These are phyloP conservation scores for Sedum album DNA, from an alignment of 164 flowering plant species.

Conservation along the genomic window DNA sequence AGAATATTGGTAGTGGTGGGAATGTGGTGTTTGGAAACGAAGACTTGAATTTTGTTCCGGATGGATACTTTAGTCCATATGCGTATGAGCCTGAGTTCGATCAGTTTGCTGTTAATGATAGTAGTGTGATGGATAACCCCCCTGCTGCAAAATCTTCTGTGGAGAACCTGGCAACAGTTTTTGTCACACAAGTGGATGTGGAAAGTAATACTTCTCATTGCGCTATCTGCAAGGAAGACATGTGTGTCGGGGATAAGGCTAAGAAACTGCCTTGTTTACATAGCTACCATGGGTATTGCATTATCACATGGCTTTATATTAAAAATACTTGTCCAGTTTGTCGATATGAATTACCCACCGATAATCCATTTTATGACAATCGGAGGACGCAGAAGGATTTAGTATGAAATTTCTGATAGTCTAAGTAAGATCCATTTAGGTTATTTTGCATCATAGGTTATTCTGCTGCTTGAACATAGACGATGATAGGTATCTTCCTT, in stretches of 20 bases:
- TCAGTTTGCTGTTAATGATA: conserved; percentile 37
- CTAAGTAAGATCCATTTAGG: not conserved
- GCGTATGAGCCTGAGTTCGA: conserved; percentile 42
- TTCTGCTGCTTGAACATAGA: not conserved
- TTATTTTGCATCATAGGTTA: not conserved
- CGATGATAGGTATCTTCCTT: too few relatives aligned
- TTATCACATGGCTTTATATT: conserved; percentile 45
- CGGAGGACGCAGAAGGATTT: conserved; percentile 21
- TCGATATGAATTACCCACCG: conserved; percentile 50
- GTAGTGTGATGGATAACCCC: conserved; percentile 20
- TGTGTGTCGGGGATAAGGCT: conserved; percentile 34
- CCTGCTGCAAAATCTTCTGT: conserved; percentile 39
- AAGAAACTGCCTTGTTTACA: conserved; percentile 48
- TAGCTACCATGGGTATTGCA: conserved; percentile 49
- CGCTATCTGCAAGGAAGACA: conserved; percentile 55
- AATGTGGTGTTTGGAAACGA: conserved; percentile 18
- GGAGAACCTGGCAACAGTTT: conserved; percentile 28
- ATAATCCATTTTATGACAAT: conserved; percentile 46
- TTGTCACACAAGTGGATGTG: conserved; percentile 29
- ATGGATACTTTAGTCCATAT: conserved; percentile 27
- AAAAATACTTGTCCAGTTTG: conserved; percentile 63
- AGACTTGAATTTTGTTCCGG: conserved; percentile 24
- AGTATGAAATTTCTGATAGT: conserved; percentile 5
- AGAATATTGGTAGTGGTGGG: conserved; percentile 20
- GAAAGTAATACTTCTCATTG: conserved; percentile 27